Evolutionary conservation across 2,329 filamentous ascomycete genomes (phyloP).

Genomic region (Neoscytalidium dimidiatum): DNA sequence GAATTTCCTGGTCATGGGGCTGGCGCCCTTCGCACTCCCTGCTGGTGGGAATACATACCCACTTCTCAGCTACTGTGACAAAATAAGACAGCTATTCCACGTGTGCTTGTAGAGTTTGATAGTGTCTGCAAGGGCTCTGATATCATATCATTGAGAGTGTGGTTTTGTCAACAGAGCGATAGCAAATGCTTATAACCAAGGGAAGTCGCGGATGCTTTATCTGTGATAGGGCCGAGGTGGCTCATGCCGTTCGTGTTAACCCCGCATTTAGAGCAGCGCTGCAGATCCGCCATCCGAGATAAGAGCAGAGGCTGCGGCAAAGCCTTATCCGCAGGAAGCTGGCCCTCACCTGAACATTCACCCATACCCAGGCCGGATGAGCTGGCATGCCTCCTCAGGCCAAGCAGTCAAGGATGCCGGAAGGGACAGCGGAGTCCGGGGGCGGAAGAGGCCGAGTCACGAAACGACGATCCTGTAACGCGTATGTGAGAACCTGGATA

Average conservation of each 20-base stretch:
- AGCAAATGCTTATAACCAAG: too few relatives aligned
- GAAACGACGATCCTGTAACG: conserved; percentile 32
- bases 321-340: not conserved
- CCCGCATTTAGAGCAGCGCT: conserved; percentile 4
- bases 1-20: too few relatives aligned
- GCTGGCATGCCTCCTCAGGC: not conserved
- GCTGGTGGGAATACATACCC: too few relatives aligned
- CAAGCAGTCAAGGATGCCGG: not conserved
- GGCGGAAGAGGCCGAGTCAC: not conserved
- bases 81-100: too few relatives aligned
- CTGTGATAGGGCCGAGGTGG: not conserved
- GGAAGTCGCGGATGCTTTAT: not conserved
- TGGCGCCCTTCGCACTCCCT: too few relatives aligned
- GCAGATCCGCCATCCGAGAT: not conserved
- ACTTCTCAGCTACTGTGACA: too few relatives aligned
- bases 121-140: too few relatives aligned
- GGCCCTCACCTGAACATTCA: not conserved
- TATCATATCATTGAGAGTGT: too few relatives aligned
- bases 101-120: too few relatives aligned
- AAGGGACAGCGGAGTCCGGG: not conserved
- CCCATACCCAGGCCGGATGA: not conserved
- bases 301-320: not conserved
- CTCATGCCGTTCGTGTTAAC: not conserved
- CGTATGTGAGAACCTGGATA: conserved; percentile 19
- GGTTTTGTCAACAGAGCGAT: too few relatives aligned